A percentile compares a stretch with the other conserved stretches of the same genome.
Evolutionary conservation across 1,284 basidiomycete species (phyloP).

Genomic region (Singerocomus inundabilis): DNA sequence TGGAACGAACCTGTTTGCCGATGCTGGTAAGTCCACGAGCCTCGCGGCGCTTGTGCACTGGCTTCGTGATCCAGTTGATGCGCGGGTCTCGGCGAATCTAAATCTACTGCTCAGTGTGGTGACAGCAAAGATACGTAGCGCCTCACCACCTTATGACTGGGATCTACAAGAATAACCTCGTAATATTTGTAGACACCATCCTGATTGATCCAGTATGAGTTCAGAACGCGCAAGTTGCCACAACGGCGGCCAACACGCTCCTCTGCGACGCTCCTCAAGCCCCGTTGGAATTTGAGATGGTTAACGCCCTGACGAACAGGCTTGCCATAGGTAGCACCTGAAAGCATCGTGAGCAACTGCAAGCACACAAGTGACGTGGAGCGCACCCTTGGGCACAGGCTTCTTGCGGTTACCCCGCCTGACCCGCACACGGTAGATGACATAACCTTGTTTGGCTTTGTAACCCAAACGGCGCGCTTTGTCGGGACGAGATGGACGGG

Average conservation of each 20-base stretch:
- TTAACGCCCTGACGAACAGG: constrained; percentile 99
- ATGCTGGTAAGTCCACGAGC: constrained; percentile 95
- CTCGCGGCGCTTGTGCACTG: constrained; percentile 99
- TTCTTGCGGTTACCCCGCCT: constrained; percentile 99
- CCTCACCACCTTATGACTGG: constrained; percentile 87
- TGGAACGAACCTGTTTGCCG: constrained; percentile 79
- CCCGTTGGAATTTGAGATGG: constrained; percentile 98
- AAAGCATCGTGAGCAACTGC: constrained; percentile 4
- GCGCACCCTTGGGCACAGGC: constrained; percentile 91
- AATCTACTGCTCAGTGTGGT: constrained; percentile 3
- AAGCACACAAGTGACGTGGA: background rate
- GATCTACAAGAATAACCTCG: constrained; percentile 98
- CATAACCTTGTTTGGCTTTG: constrained; percentile 99
- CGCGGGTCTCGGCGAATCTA: constrained; percentile 92
- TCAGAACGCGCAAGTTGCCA: constrained; percentile 92
- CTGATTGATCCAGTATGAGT: constrained; percentile 99
- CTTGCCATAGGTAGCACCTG: constrained; percentile 97
- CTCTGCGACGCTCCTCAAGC: constrained; percentile 92
- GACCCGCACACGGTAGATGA: constrained; percentile 97
- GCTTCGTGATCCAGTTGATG: constrained; percentile 99
- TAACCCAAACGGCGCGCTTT: constrained; percentile 99
- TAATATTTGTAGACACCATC: constrained; percentile 99
- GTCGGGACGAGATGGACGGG: constrained; percentile 97
- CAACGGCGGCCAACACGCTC: constrained; percentile 98
- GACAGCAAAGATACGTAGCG: constrained; percentile 1